Evolutionary conservation across 805 yeast species (phyloP), one percentile per base, ranked within the genome.

Genomic region (Teunomyces kruisii): DNA sequence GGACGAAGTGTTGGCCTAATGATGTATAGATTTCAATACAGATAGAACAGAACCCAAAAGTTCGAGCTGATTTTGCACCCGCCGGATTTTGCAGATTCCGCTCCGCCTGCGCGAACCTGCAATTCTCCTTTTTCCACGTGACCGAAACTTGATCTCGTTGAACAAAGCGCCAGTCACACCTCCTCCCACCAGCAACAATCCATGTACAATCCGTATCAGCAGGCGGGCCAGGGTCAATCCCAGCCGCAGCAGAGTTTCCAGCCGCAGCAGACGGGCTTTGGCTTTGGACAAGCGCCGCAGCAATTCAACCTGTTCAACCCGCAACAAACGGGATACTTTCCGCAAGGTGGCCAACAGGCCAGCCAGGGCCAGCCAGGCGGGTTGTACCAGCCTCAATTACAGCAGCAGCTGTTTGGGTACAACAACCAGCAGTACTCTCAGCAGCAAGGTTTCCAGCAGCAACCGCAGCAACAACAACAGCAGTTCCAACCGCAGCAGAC

Each of bases 381-480:
- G 9, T n/a, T 38, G 12, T 38, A 26, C 19, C 38, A 22, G 29
- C 53, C 55, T 2, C 36, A 42, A 14, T 52, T 74, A 42, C 64
- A 65, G 36, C 56, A 72, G 7, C 78, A 69, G 52, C 76, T 71
- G 39, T 75, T 81, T 12, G 81, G 83, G 4, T 22, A 17, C 22
- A 17, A n/a, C 17, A n/a, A 22, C 64, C 70, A 22, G 19, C 58
- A 54, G 61, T 4, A 16, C 7, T 12, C 15, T 4, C 12, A 22
- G 39, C 36, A 13, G 32, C 47, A 12, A 48, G 46, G 2, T 26
- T 35, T 33, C 26, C 62, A 48, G 37, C 62, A 49, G 37, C 68
- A 54, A 38, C 32, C 51, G 5, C 56, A 48, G 42, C 39, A 38
- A 40, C 46, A 46, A 39, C 56, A 48, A 40, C 39, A 38, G 39